Conservation (phyloP, 2,329 filamentous ascomycete species). For the Neonectria neomacrospora region DNA sequence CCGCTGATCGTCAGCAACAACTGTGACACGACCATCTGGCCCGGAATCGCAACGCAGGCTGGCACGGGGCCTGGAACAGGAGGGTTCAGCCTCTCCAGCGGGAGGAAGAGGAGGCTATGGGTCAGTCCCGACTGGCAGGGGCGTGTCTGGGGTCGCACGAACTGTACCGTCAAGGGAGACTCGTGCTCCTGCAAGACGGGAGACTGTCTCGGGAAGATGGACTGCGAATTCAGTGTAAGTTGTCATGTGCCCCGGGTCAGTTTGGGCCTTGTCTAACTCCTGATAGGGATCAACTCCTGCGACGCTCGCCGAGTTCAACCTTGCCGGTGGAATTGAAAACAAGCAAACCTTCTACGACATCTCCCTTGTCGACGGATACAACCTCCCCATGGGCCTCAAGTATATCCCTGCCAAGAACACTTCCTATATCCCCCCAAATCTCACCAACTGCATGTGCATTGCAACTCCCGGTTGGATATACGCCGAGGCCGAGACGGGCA, state of each 20-base stretch:
- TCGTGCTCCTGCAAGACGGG: constrained; percentile 78
- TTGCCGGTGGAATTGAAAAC: constrained; percentile 70
- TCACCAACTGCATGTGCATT: constrained; percentile 81
- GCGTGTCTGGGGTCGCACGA: constrained; percentile 84
- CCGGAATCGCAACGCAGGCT: constrained; percentile 77
- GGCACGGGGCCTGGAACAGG: constrained; percentile 73
- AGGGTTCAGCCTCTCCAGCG: constrained; percentile 74
- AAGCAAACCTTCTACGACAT: constrained; percentile 85
- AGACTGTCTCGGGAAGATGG: constrained; percentile 77
- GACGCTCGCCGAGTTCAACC: constrained; percentile 83
- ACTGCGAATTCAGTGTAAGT: constrained; percentile 76
- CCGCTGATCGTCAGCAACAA: constrained; percentile 77
- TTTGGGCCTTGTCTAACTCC: constrained; percentile 16
- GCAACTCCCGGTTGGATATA: constrained; percentile 73
- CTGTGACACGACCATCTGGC: constrained; percentile 78
- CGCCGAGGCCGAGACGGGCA: constrained; percentile 63
- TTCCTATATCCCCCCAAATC: constrained; percentile 76
- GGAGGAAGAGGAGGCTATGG: constrained; percentile 68
- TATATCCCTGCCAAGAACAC: constrained; percentile 71
- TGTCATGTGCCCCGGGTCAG: background rate
- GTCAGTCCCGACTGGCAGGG: constrained; percentile 83
- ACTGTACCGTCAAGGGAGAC: constrained; percentile 78
- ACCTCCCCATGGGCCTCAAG: constrained; percentile 74
- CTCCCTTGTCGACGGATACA: constrained; percentile 87
- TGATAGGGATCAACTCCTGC: constrained; percentile 76